phyloP scores from a whole-genome alignment of 768 basidiomycete species.

The Boletus coccyginus region DNA sequence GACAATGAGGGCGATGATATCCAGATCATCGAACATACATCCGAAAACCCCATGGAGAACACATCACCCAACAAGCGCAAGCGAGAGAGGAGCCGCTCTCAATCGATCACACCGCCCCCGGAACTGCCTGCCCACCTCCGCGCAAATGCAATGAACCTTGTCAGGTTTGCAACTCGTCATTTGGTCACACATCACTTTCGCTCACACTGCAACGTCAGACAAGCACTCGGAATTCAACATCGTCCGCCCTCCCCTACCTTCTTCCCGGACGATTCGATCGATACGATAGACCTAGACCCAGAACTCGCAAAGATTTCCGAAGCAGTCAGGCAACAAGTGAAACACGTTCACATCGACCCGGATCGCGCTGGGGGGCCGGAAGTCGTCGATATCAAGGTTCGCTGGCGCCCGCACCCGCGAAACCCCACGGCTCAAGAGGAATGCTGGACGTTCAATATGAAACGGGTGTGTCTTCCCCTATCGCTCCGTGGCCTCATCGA shows the following conservation, averaged over 20 bases:
- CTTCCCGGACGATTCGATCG: constrained; percentile 42
- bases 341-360: constrained; percentile 20
- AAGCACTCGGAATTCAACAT: constrained; percentile 41
- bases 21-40: constrained; percentile 39
- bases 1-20: constrained; percentile 47
- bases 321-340: constrained; percentile 32
- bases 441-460: constrained; percentile 54
- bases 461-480: constrained; percentile 44
- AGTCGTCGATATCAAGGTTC: constrained; percentile 51
- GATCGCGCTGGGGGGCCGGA: constrained; percentile 33
- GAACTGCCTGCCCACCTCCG: constrained; percentile 51
- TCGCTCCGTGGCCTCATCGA: not conserved
- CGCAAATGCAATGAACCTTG: constrained; percentile 53
- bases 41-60: constrained; percentile 8
- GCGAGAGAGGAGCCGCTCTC: constrained; percentile 56
- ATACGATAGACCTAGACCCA: constrained; percentile 53
- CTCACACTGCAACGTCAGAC: constrained; percentile 33
- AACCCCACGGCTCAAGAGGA: constrained; percentile 38
- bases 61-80: constrained; percentile 41
- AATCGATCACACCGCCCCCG: constrained; percentile 78
- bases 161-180: constrained; percentile 46
- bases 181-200: not conserved
- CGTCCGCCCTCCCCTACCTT: constrained; percentile 49
- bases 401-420: constrained; percentile 66
- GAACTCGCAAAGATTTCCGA: constrained; percentile 60